Conservation (phyloP, 176 grass and related monocot species). For the Neostapfia colusana region DNA sequence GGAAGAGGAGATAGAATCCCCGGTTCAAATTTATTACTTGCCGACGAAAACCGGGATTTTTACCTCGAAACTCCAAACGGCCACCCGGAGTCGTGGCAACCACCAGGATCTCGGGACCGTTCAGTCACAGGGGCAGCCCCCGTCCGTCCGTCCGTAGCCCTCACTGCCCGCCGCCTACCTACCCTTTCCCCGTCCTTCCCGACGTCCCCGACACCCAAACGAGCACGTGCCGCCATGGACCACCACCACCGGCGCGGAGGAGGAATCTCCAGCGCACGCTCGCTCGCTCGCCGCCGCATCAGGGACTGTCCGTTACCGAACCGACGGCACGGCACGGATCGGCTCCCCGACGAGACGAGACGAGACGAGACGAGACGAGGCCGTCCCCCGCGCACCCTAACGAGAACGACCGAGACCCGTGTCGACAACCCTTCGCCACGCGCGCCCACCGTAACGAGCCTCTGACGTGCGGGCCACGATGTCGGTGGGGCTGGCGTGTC, state of each 20-base stretch:
- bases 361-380: background rate
- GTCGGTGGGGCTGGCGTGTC: background rate
- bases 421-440: background rate
- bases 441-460: background rate
- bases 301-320: background rate
- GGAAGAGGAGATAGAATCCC: no score
- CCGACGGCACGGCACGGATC: conserved; percentile 7
- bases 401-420: background rate
- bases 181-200: background rate
- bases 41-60: background rate
- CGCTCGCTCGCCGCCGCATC: background rate
- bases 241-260: background rate
- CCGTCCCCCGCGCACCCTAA: background rate
- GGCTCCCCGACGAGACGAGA: no score
- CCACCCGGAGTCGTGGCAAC: background rate
- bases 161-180: background rate
- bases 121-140: background rate
- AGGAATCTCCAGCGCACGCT: conserved; percentile 21
- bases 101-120: background rate
- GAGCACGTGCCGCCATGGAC: conserved; percentile 17
- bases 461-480: background rate
- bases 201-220: background rate
- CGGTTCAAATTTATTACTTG: no score
- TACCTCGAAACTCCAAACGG: background rate
- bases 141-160: background rate